A percentile compares a stretch with the other conserved stretches of the same genome.
These are phyloP conservation scores for Gaultheria prostrata DNA, from an alignment of 148 eudicot species.

Conservation along the genomic window DNA sequence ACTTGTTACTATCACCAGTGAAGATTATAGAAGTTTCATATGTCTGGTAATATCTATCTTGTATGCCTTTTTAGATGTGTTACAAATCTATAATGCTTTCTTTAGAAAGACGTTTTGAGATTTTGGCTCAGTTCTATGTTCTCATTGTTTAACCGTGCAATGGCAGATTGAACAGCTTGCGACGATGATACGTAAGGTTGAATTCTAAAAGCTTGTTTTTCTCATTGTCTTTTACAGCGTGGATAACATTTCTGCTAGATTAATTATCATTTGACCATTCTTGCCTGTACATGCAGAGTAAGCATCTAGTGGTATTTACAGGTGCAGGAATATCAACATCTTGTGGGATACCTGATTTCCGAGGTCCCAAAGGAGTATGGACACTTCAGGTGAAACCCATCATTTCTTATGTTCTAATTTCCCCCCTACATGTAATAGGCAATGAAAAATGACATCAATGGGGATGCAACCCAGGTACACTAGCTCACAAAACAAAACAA, in stretches of 20 bases:
- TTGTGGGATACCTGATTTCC: conserved; percentile 93
- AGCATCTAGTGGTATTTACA: conserved; percentile 83
- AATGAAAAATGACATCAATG: background rate
- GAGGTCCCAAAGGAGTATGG: conserved; percentile 95
- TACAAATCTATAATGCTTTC: background rate
- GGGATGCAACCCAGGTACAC: background rate
- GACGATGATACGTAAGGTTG: conserved; percentile 64
- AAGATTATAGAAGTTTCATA: background rate
- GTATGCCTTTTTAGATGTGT: background rate
- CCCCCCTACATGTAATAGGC: background rate
- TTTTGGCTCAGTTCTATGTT: background rate
- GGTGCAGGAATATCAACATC: conserved; percentile 97
- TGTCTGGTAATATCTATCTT: background rate
- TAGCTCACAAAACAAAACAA: background rate
- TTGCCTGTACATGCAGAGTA: conserved; percentile 57
- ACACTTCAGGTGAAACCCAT: conserved; percentile 69
- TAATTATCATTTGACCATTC: background rate
- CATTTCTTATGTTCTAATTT: background rate
- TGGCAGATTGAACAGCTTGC: conserved; percentile 77
- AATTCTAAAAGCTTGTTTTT: background rate
- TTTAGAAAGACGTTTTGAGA: background rate
- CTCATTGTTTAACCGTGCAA: conserved; percentile 9
- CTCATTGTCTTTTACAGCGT: background rate
- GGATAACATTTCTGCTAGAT: background rate
- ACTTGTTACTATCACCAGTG: background rate